A percentile compares a stretch with the other conserved stretches of the same genome.
Evolutionary conservation across 768 basidiomycete species (phyloP).

Genomic region (Collybia nuda): DNA sequence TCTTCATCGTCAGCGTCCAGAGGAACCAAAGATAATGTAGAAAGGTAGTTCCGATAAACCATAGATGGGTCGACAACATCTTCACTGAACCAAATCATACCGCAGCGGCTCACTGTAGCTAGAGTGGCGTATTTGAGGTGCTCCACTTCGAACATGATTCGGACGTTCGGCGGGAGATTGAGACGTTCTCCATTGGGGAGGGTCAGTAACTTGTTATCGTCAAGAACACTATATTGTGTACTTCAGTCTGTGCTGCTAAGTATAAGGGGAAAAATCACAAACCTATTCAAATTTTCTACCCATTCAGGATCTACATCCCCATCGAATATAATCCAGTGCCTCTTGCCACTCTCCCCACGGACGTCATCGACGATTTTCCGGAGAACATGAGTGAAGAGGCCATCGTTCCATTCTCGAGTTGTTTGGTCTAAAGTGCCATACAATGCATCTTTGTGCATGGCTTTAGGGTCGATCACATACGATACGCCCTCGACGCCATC

Average conservation of each 20-base stretch:
- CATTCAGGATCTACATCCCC: slow-evolving; percentile 99
- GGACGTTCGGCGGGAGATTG: slow-evolving; percentile 93
- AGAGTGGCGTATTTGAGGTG: slow-evolving; percentile 95
- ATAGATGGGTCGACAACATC: slow-evolving; percentile 89
- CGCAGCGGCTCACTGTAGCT: slow-evolving; percentile 98
- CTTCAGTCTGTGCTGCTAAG: slow-evolving; percentile 2
- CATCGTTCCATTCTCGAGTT: slow-evolving; percentile 99
- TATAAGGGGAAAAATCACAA: slow-evolving; percentile 13
- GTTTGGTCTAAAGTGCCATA: slow-evolving; percentile 97
- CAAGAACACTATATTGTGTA: slow-evolving; percentile 71
- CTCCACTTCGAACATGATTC: slow-evolving; percentile 99
- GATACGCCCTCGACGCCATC: slow-evolving; percentile 91
- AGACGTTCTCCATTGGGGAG: slow-evolving; percentile 98
- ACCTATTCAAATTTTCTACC: slow-evolving; percentile 99
- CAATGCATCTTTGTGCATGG: slow-evolving; percentile 96
- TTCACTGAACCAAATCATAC: slow-evolving; percentile 99
- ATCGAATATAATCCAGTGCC: slow-evolving; percentile 99
- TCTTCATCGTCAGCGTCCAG: slow-evolving; percentile 93
- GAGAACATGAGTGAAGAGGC: slow-evolving; percentile 95
- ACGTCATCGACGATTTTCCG: slow-evolving; percentile 99
- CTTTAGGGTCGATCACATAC: slow-evolving; percentile 98
- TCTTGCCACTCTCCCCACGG: slow-evolving; percentile 92
- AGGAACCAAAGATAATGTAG: slow-evolving; percentile 68
- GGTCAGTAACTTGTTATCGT: slow-evolving; percentile 97
- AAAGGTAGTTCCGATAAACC: slow-evolving; percentile 89